Percentiles rank a stretch among this genome's conserved stretches.
These are phyloP conservation scores for Torulaspora pretoriensis DNA, from an alignment of 1,139 yeast genomes.

Conservation along the genomic window DNA sequence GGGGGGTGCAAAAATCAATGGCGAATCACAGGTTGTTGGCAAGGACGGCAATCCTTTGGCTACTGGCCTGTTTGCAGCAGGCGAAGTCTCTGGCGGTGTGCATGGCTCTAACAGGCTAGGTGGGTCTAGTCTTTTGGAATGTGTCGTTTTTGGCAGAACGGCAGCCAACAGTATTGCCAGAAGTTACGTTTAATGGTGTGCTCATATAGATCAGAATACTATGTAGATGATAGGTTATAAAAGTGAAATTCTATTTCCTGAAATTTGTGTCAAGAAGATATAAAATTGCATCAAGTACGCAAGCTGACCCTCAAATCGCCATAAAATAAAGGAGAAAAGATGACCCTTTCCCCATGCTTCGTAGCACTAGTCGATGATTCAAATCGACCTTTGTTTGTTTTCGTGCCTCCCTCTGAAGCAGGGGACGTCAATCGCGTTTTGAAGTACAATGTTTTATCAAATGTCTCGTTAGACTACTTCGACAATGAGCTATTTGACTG, in stretches of 20 bases:
- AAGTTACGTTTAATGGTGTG: background rate
- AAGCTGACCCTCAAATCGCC: no score
- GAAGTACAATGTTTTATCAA: constrained; percentile 33
- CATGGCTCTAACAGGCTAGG: constrained; percentile 77
- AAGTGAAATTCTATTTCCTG: background rate
- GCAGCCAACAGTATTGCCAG: constrained; percentile 36
- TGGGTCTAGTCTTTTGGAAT: constrained; percentile 71
- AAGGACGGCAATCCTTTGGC: constrained; percentile 43
- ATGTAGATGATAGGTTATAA: background rate
- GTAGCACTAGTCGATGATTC: constrained; percentile 27
- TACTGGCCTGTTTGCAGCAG: constrained; percentile 67
- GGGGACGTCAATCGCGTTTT: constrained; percentile 25
- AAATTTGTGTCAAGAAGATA: background rate
- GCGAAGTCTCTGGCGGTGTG: constrained; percentile 79
- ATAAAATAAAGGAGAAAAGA: background rate
- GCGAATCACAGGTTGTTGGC: constrained; percentile 51
- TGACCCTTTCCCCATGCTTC: constrained; percentile 21
- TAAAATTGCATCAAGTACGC: background rate
- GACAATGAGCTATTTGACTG: constrained; percentile 30
- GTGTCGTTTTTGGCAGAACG: constrained; percentile 72
- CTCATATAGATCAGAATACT: background rate
- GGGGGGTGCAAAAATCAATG: constrained; percentile 77
- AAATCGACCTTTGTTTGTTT: constrained; percentile 28
- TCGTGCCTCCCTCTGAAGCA: constrained; percentile 18
- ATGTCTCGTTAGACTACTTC: constrained; percentile 34